Conservation (phyloP, 352 stramenopile species). For the Globisporangium parvum region DNA sequence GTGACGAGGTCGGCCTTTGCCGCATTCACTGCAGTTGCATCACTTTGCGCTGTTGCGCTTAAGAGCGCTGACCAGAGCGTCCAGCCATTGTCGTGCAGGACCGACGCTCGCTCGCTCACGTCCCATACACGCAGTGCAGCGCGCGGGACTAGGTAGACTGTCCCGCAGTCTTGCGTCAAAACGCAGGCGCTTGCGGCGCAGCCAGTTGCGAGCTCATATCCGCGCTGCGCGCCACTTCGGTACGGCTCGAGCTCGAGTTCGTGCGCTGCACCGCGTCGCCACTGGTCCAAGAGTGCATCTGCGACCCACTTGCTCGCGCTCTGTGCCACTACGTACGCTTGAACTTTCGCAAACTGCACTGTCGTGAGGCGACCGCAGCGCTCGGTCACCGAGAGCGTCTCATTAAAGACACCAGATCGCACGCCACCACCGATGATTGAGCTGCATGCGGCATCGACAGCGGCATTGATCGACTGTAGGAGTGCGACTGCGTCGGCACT, state of each 20-base stretch:
- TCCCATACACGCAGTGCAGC: conserved; percentile 45
- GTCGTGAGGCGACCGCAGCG: conserved; percentile 25
- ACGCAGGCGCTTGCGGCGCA: conserved; percentile 21
- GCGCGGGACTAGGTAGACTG: conserved; percentile 37
- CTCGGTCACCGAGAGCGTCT: conserved; percentile 18
- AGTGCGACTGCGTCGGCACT: conserved; percentile 8
- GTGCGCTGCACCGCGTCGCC: conserved; percentile 39
- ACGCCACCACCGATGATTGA: conserved; percentile 21
- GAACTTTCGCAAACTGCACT: conserved; percentile 28
- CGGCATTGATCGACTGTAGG: conserved; percentile 28
- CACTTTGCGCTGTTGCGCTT: conserved; percentile 12
- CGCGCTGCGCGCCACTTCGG: conserved; percentile 30
- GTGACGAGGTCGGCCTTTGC: conserved; percentile 21
- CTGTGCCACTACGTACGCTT: conserved; percentile 28
- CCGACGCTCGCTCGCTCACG: conserved; percentile 21
- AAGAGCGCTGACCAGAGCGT: conserved; percentile 32
- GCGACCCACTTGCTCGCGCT: conserved; percentile 25
- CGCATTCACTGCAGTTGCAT: conserved; percentile 10
- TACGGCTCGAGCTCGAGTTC: conserved; percentile 64
- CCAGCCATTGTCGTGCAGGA: conserved; percentile 36
- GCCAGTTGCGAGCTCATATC: conserved; percentile 42
- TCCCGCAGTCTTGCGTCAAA: conserved; percentile 29
- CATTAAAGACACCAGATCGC: conserved; percentile 50
- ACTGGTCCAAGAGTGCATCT: conserved; percentile 52
- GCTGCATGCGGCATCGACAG: conserved; percentile 17